Evolutionary conservation across 495 filamentous ascomycete species (phyloP).

Genomic region (Penicillium macrosclerotiorum): DNA sequence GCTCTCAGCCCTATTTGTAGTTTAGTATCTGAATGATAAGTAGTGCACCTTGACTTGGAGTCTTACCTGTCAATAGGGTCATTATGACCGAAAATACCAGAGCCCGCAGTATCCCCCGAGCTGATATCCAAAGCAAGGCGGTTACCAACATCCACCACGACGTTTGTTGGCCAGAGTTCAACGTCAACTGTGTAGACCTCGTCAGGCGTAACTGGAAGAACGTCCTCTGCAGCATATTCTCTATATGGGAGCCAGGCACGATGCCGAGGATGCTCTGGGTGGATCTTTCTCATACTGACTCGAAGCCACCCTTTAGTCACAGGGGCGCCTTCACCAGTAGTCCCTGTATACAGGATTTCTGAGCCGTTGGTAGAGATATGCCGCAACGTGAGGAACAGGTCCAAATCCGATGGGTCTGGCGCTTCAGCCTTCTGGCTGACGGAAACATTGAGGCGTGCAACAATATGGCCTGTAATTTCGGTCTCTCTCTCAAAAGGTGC

Average conservation of each 20-base stretch:
- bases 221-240: constrained; percentile 51
- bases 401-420: constrained; percentile 45
- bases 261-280: constrained; percentile 42
- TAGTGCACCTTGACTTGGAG: background rate
- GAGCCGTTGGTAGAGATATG: constrained; percentile 47
- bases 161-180: constrained; percentile 64
- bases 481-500: constrained; percentile 45
- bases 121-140: background rate
- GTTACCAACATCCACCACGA: constrained; percentile 39
- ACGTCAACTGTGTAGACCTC: constrained; percentile 56
- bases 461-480: constrained; percentile 60
- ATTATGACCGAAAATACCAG: background rate
- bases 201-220: constrained; percentile 41
- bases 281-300: constrained; percentile 43
- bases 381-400: constrained; percentile 59
- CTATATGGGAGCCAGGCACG: constrained; percentile 47
- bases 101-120: background rate
- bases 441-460: constrained; percentile 55
- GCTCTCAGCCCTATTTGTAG: background rate
- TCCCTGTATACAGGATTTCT: constrained; percentile 60
- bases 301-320: constrained; percentile 37
- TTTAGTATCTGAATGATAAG: constrained; percentile 21
- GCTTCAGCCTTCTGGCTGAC: constrained; percentile 19
- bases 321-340: constrained; percentile 37
- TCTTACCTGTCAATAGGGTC: constrained; percentile 2